A percentile compares a stretch with the other conserved stretches of the same genome.
Conservation (phyloP, 129 eudicot genomes). For the Pulicaria dysenterica region DNA sequence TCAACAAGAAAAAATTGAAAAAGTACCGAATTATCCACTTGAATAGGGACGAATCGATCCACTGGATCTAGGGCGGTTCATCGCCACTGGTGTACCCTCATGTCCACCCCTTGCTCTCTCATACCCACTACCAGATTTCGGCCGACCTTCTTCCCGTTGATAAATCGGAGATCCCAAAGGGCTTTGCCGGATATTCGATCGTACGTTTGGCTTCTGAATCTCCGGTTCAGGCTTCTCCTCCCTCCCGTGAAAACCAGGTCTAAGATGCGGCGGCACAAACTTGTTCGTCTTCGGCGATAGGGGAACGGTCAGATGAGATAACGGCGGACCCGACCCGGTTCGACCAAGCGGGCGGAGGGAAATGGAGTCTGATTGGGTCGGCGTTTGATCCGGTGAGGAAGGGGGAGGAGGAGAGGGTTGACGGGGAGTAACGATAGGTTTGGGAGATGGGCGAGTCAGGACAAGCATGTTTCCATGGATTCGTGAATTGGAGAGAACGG, state of each 20-base stretch:
- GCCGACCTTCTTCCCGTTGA: constrained; percentile 48
- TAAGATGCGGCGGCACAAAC: constrained; percentile 78
- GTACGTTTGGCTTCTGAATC: constrained; percentile 29
- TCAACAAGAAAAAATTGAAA: background rate
- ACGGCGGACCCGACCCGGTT: constrained; percentile 41
- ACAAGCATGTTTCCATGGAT: constrained; percentile 84
- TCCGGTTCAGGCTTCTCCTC: constrained; percentile 57
- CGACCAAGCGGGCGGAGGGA: constrained; percentile 70
- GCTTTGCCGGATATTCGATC: constrained; percentile 20
- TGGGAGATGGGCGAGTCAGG: constrained; percentile 62
- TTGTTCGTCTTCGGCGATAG: constrained; percentile 38
- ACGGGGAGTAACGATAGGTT: constrained; percentile 36
- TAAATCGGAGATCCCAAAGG: constrained; percentile 24
- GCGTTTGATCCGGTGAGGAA: constrained; percentile 26
- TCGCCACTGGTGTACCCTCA: constrained; percentile 28
- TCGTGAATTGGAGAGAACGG: constrained; percentile 50
- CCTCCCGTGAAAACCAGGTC: constrained; percentile 64
- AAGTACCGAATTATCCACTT: constrained; percentile 48
- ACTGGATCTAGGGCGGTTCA: constrained; percentile 58
- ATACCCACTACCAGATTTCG: constrained; percentile 67
- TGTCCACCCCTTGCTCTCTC: constrained; percentile 44
- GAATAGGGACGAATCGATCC: constrained; percentile 51
- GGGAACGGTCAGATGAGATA: constrained; percentile 15
- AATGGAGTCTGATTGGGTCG: constrained; percentile 34
- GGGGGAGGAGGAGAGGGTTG: constrained; percentile 26